Evolutionary conservation across 2,329 filamentous ascomycete genomes (phyloP).

Genomic region (Pestalotiopsis sp.): DNA sequence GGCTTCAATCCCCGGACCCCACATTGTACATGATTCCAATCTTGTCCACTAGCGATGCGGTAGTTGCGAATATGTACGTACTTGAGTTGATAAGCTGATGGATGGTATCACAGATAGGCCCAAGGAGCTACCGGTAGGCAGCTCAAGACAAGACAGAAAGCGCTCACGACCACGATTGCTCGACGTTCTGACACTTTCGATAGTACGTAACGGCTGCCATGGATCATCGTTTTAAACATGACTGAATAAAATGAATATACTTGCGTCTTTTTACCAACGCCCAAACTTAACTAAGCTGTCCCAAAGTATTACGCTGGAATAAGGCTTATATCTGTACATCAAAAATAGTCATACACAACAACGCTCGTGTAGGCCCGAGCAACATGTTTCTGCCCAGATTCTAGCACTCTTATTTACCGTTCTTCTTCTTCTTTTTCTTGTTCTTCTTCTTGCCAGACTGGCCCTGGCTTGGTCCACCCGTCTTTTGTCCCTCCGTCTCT

Average conservation of each 20-base stretch:
- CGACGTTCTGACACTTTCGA: no score
- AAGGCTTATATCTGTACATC: neutral
- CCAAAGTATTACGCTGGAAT: neutral
- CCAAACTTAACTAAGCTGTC: neutral
- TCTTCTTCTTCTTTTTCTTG: constrained; percentile 39
- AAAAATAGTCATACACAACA: neutral
- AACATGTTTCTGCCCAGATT: neutral
- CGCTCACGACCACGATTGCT: no score
- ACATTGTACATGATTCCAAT: neutral
- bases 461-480: neutral
- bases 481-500: neutral
- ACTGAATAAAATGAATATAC: no score
- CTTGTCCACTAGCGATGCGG: neutral
- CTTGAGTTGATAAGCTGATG: neutral
- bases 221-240: no score
- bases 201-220: no score
- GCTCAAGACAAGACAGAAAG: no score
- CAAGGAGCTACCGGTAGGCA: no score
- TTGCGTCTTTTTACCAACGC: neutral
- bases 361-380: neutral
- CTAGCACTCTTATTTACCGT: constrained; percentile 25
- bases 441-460: constrained; percentile 33
- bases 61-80: neutral
- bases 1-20: neutral
- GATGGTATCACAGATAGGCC: no score